These are phyloP conservation scores for Luffa aegyptiaca DNA, from an alignment of 306 rosid genomes.

Conservation along the genomic window DNA sequence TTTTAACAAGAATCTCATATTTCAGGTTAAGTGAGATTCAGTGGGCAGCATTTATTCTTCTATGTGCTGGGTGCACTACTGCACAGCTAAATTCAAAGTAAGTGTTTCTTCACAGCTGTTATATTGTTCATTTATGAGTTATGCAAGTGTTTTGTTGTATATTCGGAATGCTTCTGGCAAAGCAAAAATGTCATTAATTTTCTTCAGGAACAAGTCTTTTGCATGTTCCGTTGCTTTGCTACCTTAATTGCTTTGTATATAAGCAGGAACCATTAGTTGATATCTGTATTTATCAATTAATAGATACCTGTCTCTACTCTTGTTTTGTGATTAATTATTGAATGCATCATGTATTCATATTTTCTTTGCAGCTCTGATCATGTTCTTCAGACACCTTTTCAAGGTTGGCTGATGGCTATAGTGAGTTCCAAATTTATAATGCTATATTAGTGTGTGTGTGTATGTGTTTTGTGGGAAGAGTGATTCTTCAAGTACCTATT, in stretches of 20 bases:
- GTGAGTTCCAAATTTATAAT: constrained; percentile 49
- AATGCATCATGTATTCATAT: background rate
- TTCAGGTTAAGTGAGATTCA: constrained; percentile 92
- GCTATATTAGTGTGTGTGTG: background rate
- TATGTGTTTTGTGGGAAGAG: background rate
- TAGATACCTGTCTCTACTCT: background rate
- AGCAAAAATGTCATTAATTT: background rate
- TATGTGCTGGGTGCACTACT: constrained; percentile 89
- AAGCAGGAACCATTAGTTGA: background rate
- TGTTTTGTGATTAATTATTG: background rate
- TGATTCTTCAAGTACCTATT: background rate
- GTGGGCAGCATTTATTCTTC: constrained; percentile 95
- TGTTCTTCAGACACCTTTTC: constrained; percentile 89
- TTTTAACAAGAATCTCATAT: constrained; percentile 11
- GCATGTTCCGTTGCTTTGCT: background rate
- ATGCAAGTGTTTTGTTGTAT: background rate
- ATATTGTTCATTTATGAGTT: background rate
- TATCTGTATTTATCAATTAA: background rate
- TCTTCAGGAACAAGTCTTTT: background rate
- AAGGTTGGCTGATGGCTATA: constrained; percentile 95
- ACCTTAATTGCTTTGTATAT: background rate
- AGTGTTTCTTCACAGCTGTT: constrained; percentile 14
- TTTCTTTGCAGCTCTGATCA: constrained; percentile 62
- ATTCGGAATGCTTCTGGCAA: background rate
- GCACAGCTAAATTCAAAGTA: constrained; percentile 89